Conservation (phyloP, 2,329 filamentous ascomycete species). For the Biscogniauxia mediterranea region DNA sequence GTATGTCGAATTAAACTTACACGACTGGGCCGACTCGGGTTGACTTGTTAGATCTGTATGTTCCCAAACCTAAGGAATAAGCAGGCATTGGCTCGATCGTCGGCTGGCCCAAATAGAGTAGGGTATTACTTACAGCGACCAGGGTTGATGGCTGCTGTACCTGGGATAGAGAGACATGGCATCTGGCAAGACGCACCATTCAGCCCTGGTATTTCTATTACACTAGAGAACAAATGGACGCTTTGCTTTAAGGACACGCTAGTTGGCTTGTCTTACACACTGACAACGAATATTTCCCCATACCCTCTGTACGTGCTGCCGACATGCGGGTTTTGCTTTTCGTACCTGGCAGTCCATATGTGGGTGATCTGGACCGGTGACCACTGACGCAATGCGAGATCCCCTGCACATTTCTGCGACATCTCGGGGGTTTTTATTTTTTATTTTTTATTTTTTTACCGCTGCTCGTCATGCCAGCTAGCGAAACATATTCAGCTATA, state of each 20-base stretch:
- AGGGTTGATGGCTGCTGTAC: neutral
- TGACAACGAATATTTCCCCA: neutral
- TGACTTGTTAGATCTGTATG: neutral
- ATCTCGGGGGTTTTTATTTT: no score
- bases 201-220: neutral
- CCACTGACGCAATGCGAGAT: slow-evolving; percentile 22
- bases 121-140: neutral
- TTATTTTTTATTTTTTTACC: slow-evolving; percentile 1
- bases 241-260: neutral
- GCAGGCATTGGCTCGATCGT: neutral
- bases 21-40: neutral
- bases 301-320: neutral
- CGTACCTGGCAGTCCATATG: neutral
- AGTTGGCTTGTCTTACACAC: neutral
- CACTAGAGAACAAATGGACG: neutral
- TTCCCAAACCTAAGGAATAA: neutral
- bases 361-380: slow-evolving; percentile 9
- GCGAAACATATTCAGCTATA: slow-evolving; percentile 18
- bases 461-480: slow-evolving; percentile 14
- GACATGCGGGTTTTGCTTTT: slow-evolving; percentile 1
- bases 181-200: neutral
- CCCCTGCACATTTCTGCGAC: slow-evolving; percentile 13
- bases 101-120: neutral
- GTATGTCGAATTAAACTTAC: neutral
- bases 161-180: neutral